Conservation (phyloP, 2,329 filamentous ascomycete species). For the Colletotrichum sublineola region DNA sequence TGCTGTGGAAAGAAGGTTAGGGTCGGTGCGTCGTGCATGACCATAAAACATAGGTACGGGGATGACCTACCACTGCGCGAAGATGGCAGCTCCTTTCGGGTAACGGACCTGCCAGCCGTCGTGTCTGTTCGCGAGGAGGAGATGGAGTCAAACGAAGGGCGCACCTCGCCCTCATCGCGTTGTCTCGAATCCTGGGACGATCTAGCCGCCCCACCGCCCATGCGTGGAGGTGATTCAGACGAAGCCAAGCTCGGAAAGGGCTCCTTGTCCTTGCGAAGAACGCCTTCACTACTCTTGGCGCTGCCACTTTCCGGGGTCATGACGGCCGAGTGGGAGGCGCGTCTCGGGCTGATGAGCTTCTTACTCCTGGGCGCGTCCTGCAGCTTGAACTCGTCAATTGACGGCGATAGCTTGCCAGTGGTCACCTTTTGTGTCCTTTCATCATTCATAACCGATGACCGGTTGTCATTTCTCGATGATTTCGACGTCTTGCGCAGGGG, state of each 20-base stretch:
- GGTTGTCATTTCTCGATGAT: constrained; percentile 51
- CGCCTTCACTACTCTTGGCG: constrained; percentile 53
- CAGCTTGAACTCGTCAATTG: constrained; percentile 77
- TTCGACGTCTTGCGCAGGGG: constrained; percentile 64
- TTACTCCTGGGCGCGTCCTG: constrained; percentile 83
- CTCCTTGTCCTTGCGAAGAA: constrained; percentile 55
- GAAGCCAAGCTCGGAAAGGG: constrained; percentile 34
- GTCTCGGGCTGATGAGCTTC: constrained; percentile 58
- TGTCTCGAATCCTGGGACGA: constrained; percentile 71
- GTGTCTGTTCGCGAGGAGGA: constrained; percentile 56
- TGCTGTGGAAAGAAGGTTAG: constrained; percentile 48
- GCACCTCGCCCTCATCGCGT: constrained; percentile 66
- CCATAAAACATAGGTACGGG: constrained; percentile 37
- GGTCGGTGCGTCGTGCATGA: constrained; percentile 39
- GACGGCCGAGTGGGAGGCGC: constrained; percentile 59
- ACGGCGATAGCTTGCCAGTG: constrained; percentile 55
- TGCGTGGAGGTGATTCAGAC: constrained; percentile 52
- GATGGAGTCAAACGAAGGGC: constrained; percentile 59
- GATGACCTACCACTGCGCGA: constrained; percentile 59
- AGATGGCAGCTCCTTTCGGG: constrained; percentile 73
- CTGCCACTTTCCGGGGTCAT: constrained; percentile 55
- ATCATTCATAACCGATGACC: constrained; percentile 35
- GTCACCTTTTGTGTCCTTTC: constrained; percentile 54
- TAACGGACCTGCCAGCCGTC: constrained; percentile 62
- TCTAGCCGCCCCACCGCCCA: constrained; percentile 58